Percentiles rank a stretch among this genome's conserved stretches.
phyloP scores from a whole-genome alignment of 805 yeast genomes.

The Schizosaccharomyces octosporus region DNA sequence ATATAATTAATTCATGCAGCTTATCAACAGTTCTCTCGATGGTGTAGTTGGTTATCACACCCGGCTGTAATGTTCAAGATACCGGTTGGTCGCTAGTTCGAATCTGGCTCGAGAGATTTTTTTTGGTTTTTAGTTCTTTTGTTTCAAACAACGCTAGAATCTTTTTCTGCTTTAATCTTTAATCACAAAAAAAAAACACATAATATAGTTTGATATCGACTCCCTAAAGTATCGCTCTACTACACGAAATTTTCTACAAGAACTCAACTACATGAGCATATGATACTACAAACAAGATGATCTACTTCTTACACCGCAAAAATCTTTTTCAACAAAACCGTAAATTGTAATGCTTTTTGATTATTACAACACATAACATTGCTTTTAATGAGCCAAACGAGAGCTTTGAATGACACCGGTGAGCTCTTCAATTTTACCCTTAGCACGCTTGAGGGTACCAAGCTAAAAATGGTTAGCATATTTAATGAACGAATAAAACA shows the following conservation, averaged over 20 bases:
- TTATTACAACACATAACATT: background rate
- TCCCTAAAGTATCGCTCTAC: no score
- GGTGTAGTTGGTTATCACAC: background rate
- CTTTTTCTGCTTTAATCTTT: no score
- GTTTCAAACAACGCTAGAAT: no score
- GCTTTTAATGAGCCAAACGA: constrained; percentile 19
- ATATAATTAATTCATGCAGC: no score
- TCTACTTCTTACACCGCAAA: no score
- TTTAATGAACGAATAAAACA: background rate
- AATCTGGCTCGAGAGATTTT: background rate
- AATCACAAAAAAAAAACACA: no score
- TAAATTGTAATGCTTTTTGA: background rate
- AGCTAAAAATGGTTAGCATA: constrained; percentile 16
- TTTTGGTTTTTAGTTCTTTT: no score
- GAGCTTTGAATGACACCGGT: constrained; percentile 86
- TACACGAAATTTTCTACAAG: no score
- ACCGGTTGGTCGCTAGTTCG: constrained; percentile 1
- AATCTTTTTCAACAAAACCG: background rate
- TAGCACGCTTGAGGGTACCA: constrained; percentile 98
- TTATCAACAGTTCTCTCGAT: background rate
- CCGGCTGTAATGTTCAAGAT: background rate
- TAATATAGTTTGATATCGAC: no score
- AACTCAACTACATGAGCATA: no score
- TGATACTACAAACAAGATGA: no score
- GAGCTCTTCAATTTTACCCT: constrained; percentile 98